Evolutionary conservation across 2,329 filamentous ascomycete species (phyloP).

Genomic region (Thielaviopsis euricoi): DNA sequence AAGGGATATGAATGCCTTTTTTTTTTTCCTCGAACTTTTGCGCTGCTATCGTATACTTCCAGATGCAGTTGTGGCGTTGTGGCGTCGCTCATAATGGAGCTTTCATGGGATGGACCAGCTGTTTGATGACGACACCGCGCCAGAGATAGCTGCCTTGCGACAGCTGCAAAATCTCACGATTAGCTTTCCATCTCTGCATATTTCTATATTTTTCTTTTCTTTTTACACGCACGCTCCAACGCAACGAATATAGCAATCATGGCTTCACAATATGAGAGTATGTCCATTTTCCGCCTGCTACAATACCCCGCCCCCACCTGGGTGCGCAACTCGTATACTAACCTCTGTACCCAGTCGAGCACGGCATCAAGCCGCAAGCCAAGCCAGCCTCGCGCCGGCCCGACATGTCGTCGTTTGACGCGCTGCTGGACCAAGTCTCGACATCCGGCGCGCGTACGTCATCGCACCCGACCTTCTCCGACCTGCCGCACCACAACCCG

Average conservation of each 20-base stretch:
- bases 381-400: conserved; percentile 29
- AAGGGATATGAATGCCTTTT: no score
- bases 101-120: background rate
- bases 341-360: conserved; percentile 34
- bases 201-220: background rate
- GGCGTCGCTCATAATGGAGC: background rate
- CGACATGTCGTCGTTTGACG: conserved; percentile 48
- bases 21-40: no score
- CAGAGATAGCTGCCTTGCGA: conserved; percentile 6
- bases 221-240: background rate
- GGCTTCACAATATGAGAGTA: conserved; percentile 42
- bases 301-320: conserved; percentile 9
- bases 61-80: background rate
- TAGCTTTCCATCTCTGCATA: background rate
- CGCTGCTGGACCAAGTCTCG: conserved; percentile 37
- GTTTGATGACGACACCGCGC: background rate
- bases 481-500: conserved; percentile 29
- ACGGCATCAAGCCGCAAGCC: conserved; percentile 19
- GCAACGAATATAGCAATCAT: conserved; percentile 21
- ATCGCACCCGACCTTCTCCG: conserved; percentile 14
- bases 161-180: background rate
- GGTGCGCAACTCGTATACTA: background rate
- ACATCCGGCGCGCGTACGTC: conserved; percentile 18
- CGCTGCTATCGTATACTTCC: no score
- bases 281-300: conserved; percentile 6